Base-by-base conservation (phyloP, 2,329 filamentous ascomycete genomes). In the Aspergillus ochraceoroseus region DNA sequence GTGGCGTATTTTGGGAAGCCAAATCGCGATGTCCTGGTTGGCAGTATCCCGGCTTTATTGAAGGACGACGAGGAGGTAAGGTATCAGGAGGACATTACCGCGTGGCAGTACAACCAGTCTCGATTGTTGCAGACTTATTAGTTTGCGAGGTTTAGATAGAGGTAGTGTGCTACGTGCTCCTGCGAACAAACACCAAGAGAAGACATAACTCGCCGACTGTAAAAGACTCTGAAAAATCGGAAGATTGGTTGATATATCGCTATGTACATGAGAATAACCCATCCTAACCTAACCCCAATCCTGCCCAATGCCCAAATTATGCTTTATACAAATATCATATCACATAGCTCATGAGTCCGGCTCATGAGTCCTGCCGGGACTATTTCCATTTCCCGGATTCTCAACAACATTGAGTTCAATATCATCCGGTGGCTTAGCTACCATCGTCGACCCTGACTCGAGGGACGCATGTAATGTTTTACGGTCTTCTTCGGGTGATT, bases 341-440 rank as follows among this genome's bases (percentile, higher is more conserved):
- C 45, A 40, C 47, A 37, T 52, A 43, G 15, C 29, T 52, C 49
- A 44, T 46, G 32, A 51, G 38, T 35, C 28, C 38, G 8, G 23
- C 31, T 40, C 32, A 36, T 22, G 26, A 36, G 14, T 23, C 11
- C 39, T 12, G n/a, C 18, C 35, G 9, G 15, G 35, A 5, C 25
- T 27, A 8, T 25, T 39, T 2, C 14, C 41, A 8, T 25, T 39
- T 2, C 14, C 41, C 13, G 30, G 35, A 27, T 12, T 43, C 7
- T 43, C 41, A 17, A 43, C 8, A 12, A 43, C 41, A 13, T 23
- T 48, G 13, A 52, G 43, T 38, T 52, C 49, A 7, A 52, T 43
- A 19, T 38, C 38, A 11, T 45, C 47, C 1, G 47, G 31, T 15
- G 38, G 43, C 13, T 51, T 51, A 6, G 35, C 25, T 27, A 27